Evolutionary conservation across 768 basidiomycete genomes (phyloP).

Genomic region (Phylloporus sp.): DNA sequence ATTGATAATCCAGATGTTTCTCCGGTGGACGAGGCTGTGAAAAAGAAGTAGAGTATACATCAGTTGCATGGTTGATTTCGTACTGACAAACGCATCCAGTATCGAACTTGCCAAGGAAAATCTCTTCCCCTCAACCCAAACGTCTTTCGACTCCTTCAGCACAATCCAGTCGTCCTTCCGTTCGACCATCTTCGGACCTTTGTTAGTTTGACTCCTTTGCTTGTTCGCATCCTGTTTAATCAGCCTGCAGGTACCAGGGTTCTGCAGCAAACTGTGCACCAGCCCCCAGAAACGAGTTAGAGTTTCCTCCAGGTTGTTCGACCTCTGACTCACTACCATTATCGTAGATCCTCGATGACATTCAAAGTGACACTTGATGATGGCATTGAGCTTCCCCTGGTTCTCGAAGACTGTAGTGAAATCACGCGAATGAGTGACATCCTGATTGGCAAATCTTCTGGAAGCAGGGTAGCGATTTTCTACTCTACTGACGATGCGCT

Average conservation of each 20-base stretch:
- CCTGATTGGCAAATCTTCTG: slow-evolving; percentile 33
- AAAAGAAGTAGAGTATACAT: slow-evolving; percentile 20
- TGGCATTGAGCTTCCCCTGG: slow-evolving; percentile 47
- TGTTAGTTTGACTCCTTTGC: slow-evolving; percentile 40
- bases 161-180: slow-evolving; percentile 36
- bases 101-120: slow-evolving; percentile 42
- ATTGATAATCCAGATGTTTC: background rate
- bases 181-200: slow-evolving; percentile 64
- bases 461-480: slow-evolving; percentile 57
- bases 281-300: slow-evolving; percentile 18
- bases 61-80: background rate
- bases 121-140: slow-evolving; percentile 41
- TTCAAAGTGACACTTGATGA: slow-evolving; percentile 51
- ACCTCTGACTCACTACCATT: slow-evolving; percentile 1
- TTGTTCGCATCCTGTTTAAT: slow-evolving; percentile 3
- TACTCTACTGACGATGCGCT: slow-evolving; percentile 47
- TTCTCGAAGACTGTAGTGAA: slow-evolving; percentile 39
- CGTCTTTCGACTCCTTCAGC: slow-evolving; percentile 19
- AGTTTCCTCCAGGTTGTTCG: background rate
- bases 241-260: slow-evolving; percentile 24
- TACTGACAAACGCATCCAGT: slow-evolving; percentile 24
- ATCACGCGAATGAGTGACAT: slow-evolving; percentile 36
- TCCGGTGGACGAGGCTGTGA: slow-evolving; percentile 21
- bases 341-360: slow-evolving; percentile 23
- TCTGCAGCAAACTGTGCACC: slow-evolving; percentile 1